Evolutionary conservation across 257 asterid genomes (phyloP), one percentile per base, ranked within the genome.

Genomic region (Buddleja alternifolia): DNA sequence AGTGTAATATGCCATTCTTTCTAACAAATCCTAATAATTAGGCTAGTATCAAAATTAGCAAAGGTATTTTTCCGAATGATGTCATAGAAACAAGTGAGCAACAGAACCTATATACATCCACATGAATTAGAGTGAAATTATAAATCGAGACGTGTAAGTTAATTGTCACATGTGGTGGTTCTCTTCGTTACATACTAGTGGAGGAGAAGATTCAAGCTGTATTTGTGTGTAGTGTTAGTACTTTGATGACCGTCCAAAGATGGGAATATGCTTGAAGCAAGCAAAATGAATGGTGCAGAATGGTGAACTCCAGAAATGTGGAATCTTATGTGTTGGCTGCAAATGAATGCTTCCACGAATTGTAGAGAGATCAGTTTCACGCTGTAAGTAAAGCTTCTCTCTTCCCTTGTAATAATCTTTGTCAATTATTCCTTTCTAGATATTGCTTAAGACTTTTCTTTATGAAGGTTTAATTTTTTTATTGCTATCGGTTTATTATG

Each of bases 321-420:
- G 74, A 20, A 50, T 60, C 52, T 50, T 44, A 34, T 64, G 73
- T 25, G 61, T 56, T 75, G 67, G 65, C 42, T 76, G 71, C 73
- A 52, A 59, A 52, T 45, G 58, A 66, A 67, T 54, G 73, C 44
- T 61, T 56, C 69, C 69, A 72, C 74, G 74, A 23, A 8, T 41
- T 14, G 3, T 10, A 14, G 4, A 41, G 14, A 2, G 47, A 41
- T 14, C 11, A 41, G 14, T 29, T 29, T 29, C 34, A 1, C 5
- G 5, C 34, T 5, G 34, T 29, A 29, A 29, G 34, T 29, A 29
- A 29, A 29, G 5, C 3, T 29, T 29, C 34, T 29, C 2, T 29
- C 37, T 71, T 25, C 24, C 29, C 57, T 41, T 52, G 16, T 24
- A 7, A 48, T 20, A 7, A 12, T 44, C n/a, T 51, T 23, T 6